Conservation (phyloP, 1,139 yeast species). For the Taphrina confusa region DNA sequence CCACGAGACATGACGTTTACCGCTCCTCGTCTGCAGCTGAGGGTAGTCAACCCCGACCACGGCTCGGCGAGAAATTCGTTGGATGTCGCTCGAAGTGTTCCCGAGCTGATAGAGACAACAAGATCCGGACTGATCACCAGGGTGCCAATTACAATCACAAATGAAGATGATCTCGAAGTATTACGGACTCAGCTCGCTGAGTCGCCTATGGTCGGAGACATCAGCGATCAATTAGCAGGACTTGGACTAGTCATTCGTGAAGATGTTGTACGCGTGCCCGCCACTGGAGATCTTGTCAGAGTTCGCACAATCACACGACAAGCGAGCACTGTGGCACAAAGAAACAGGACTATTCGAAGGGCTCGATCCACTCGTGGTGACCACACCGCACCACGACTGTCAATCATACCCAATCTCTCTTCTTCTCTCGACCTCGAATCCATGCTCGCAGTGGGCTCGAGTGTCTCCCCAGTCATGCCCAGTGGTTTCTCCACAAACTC, state of each 20-base stretch:
- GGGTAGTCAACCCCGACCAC: conserved; percentile 28
- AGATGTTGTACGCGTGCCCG: conserved; percentile 12
- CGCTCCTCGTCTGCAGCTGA: conserved; percentile 24
- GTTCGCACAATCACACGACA: conserved; percentile 13
- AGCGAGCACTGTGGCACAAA: not conserved
- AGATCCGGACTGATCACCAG: conserved; percentile 1
- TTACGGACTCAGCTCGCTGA: conserved; percentile 13
- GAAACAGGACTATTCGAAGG: not conserved
- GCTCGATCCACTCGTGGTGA: not conserved
- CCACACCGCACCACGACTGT: conserved; percentile 9
- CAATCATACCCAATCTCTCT: conserved; percentile 3
- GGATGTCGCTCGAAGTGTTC: conserved; percentile 12
- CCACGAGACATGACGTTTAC: conserved; percentile 25
- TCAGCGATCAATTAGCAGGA: conserved; percentile 24
- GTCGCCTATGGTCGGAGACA: conserved; percentile 18
- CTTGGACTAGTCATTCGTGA: conserved; percentile 25
- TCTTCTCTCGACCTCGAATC: conserved; percentile 18
- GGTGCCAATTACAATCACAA: conserved; percentile 19
- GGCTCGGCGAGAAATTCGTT: not conserved
- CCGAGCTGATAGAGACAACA: conserved; percentile 14
- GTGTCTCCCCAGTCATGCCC: not conserved
- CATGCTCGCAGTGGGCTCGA: not conserved
- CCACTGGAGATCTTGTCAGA: conserved; percentile 3
- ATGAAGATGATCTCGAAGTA: conserved; percentile 29
- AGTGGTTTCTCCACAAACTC: not conserved